A percentile compares a stretch with the other conserved stretches of the same genome.
Evolutionary conservation across 2,329 filamentous ascomycete species (phyloP).

Genomic region (Eurotiales sp.): DNA sequence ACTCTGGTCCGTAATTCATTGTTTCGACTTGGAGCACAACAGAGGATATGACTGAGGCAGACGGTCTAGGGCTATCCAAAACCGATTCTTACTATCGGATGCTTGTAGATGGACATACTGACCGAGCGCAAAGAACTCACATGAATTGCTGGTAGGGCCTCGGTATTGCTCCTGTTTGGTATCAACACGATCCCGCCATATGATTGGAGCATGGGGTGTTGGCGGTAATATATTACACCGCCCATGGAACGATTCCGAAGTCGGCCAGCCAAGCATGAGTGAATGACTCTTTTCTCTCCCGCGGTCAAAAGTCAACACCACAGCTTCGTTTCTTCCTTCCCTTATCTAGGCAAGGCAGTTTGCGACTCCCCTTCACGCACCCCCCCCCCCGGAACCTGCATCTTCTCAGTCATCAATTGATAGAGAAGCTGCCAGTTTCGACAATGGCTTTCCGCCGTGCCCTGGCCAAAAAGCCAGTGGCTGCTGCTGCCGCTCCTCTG

Average conservation of each 20-base stretch:
- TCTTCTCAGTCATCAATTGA: not conserved
- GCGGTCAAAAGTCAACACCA: too few species aligned
- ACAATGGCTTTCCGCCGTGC: conserved; percentile 39
- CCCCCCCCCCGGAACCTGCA: too few species aligned
- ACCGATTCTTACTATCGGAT: too few species aligned
- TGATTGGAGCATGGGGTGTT: conserved; percentile 15
- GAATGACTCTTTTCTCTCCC: conserved; percentile 14
- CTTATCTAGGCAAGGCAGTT: too few species aligned
- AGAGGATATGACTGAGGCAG: too few species aligned
- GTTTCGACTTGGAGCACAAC: too few species aligned
- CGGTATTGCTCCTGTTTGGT: not conserved
- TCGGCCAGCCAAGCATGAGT: conserved; percentile 27
- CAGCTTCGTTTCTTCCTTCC: conserved; percentile 11
- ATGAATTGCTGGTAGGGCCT: too few species aligned
- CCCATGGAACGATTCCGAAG: conserved; percentile 24
- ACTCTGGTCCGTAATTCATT: not conserved
- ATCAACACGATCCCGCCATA: too few species aligned
- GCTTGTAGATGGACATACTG: too few species aligned
- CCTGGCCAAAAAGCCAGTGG: conserved; percentile 30
- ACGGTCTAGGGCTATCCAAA: too few species aligned
- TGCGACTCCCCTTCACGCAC: too few species aligned
- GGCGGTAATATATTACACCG: conserved; percentile 29
- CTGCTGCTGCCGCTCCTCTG: conserved; percentile 16
- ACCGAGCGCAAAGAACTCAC: not conserved
- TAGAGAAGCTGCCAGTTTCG: conserved; percentile 3